A percentile compares a stretch with the other conserved stretches of the same genome.
phyloP scores from a whole-genome alignment of 1,139 yeast species.

The Kluyveromyces sp. region DNA sequence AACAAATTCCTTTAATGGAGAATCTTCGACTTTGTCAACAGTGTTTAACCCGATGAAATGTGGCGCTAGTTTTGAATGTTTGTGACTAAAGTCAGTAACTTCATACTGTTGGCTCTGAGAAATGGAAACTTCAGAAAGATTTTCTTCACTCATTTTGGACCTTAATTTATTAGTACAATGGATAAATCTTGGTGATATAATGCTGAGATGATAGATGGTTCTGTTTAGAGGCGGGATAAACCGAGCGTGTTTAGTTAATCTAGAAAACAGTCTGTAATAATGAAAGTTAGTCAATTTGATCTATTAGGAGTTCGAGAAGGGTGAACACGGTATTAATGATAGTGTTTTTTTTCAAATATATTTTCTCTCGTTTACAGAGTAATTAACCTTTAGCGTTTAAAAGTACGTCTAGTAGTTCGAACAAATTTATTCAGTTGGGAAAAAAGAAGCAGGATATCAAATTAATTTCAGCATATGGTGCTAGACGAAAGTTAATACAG shows the following conservation, averaged over 20 bases:
- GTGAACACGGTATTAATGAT: background rate
- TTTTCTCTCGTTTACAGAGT: background rate
- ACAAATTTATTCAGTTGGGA: too few relatives aligned
- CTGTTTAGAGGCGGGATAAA: background rate
- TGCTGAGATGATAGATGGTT: background rate
- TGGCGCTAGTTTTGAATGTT: conserved; percentile 43
- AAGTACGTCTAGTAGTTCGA: too few relatives aligned
- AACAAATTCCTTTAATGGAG: conserved; percentile 79
- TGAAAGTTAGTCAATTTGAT: conserved; percentile 3
- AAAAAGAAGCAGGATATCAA: too few relatives aligned
- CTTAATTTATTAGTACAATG: background rate
- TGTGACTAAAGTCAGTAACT: conserved; percentile 30
- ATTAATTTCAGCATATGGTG: too few relatives aligned
- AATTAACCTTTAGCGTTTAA: too few relatives aligned
- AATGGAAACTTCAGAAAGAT: conserved; percentile 30
- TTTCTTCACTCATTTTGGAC: conserved; percentile 33
- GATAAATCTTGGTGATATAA: background rate
- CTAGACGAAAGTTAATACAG: too few relatives aligned
- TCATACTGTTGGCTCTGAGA: conserved; percentile 25
- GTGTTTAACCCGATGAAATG: conserved; percentile 80
- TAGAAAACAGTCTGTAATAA: conserved; percentile 1
- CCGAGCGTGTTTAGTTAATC: conserved; percentile 1
- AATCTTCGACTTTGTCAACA: conserved; percentile 58
- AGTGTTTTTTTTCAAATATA: background rate
- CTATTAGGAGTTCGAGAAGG: background rate